These are phyloP conservation scores for Sarocladiaceae sp. DNA, from an alignment of 2,329 filamentous ascomycete species.

Conservation along the genomic window DNA sequence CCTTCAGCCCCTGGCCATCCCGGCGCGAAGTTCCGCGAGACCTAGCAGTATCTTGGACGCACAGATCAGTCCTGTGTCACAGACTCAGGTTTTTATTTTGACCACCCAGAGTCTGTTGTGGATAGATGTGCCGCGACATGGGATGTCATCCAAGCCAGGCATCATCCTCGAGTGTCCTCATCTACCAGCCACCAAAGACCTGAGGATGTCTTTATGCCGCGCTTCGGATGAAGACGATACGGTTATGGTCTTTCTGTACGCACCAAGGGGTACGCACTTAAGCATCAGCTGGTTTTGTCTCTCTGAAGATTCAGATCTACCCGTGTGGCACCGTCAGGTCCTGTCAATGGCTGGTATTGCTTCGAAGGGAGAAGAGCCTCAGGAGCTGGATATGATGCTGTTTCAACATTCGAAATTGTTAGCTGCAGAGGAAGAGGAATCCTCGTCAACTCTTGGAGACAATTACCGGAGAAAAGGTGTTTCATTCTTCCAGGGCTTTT, in stretches of 20 bases:
- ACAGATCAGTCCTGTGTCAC: slow-evolving; percentile 37
- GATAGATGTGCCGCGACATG: slow-evolving; percentile 30
- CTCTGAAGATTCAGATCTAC: slow-evolving; percentile 18
- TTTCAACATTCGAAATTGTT: slow-evolving; percentile 21
- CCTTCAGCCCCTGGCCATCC: slow-evolving; percentile 20
- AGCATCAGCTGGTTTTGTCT: slow-evolving; percentile 29
- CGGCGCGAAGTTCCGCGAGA: slow-evolving; percentile 14
- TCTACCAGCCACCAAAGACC: slow-evolving; percentile 18
- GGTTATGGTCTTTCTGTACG: slow-evolving; percentile 28
- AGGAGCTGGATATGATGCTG: slow-evolving; percentile 3
- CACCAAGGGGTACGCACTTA: slow-evolving; percentile 23
- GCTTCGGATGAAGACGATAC: slow-evolving; percentile 15
- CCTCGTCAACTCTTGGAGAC: slow-evolving; percentile 18
- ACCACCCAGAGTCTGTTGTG: slow-evolving; percentile 47
- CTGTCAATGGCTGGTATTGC: slow-evolving; percentile 16
- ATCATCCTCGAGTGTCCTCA: slow-evolving; percentile 25
- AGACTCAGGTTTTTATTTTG: slow-evolving; percentile 50
- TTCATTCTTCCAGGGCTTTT: slow-evolving; percentile 41
- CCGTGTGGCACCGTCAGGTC: slow-evolving; percentile 32
- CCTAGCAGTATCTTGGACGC: slow-evolving; percentile 49
- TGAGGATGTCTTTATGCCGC: slow-evolving; percentile 24
- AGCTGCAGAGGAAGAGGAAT: slow-evolving; percentile 1
- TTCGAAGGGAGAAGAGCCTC: neutral
- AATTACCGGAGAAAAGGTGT: slow-evolving; percentile 26
- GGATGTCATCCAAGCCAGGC: slow-evolving; percentile 14